Conservation (phyloP, 129 eudicot species). For the Artemisia argyi region DNA sequence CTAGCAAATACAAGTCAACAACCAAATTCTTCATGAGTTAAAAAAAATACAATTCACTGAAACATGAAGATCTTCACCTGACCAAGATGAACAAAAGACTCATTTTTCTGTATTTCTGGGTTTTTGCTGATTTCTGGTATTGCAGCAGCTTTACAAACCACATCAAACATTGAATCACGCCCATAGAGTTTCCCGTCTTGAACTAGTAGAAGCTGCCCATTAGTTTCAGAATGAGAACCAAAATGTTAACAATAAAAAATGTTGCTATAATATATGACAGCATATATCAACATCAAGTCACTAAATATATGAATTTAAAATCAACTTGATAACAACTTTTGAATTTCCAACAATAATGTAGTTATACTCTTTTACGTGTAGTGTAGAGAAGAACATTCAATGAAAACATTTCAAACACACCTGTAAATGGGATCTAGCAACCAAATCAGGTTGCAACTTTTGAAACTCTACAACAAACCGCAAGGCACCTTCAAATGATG, state of each 20-base stretch:
- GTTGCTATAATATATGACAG: background rate
- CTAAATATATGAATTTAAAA: background rate
- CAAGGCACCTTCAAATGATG: conserved; percentile 60
- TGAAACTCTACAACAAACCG: conserved; percentile 79
- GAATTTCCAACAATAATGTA: too few relatives aligned
- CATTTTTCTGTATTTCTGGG: conserved; percentile 72
- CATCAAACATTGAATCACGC: conserved; percentile 67
- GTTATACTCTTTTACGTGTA: too few relatives aligned
- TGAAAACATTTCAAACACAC: conserved; percentile 29
- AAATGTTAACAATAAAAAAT: background rate
- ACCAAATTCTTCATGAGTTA: conserved; percentile 5
- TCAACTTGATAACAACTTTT: background rate
- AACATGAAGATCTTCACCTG: conserved; percentile 52
- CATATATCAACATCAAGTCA: too few relatives aligned
- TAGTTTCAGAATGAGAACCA: conserved; percentile 29
- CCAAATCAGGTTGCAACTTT: conserved; percentile 83
- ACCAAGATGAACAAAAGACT: conserved; percentile 68
- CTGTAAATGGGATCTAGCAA: conserved; percentile 94
- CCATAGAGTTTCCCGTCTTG: conserved; percentile 97
- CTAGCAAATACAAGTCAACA: conserved; percentile 4
- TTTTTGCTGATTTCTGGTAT: conserved; percentile 68
- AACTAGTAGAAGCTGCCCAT: conserved; percentile 81
- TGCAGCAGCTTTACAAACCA: conserved; percentile 79
- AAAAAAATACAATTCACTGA: background rate
- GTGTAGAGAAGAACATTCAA: background rate